Evolutionary conservation across 2,329 filamentous ascomycete genomes (phyloP).

Genomic region (Blumeria hordei): DNA sequence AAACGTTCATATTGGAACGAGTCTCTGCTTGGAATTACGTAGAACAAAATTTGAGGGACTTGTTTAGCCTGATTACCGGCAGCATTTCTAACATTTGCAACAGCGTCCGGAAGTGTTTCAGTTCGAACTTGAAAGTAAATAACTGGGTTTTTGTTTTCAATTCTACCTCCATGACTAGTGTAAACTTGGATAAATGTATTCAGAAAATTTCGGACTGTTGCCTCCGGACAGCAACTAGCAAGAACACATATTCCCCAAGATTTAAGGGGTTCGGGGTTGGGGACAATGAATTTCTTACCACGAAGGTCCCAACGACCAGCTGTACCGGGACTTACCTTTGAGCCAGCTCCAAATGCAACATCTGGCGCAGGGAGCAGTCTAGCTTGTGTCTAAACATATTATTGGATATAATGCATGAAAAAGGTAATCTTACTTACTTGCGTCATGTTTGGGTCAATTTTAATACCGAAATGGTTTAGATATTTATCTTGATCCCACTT

Average conservation of each 20-base stretch:
- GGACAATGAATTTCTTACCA: constrained; percentile 48
- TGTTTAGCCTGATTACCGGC: constrained; percentile 7
- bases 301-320: constrained; percentile 72
- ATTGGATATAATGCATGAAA: background rate
- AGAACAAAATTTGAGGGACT: constrained; percentile 51
- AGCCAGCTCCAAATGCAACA: constrained; percentile 31
- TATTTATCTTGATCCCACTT: constrained; percentile 45
- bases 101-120: constrained; percentile 5
- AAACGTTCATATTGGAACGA: constrained; percentile 53
- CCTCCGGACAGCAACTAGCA: constrained; percentile 25
- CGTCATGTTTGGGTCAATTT: constrained; percentile 39
- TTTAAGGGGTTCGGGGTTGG: constrained; percentile 36
- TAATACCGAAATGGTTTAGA: constrained; percentile 48
- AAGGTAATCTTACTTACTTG: constrained; percentile 14
- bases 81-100: constrained; percentile 3
- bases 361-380: constrained; percentile 46
- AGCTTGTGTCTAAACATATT: constrained; percentile 28
- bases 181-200: constrained; percentile 37
- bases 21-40: constrained; percentile 51
- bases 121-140: constrained; percentile 11
- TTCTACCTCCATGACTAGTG: constrained; percentile 31
- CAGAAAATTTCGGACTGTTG: constrained; percentile 26
- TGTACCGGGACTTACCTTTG: constrained; percentile 32
- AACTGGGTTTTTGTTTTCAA: constrained; percentile 23
- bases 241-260: constrained; percentile 57